These are phyloP conservation scores for Pseudonitzschia pungens DNA, from an alignment of 108 stramenopile genomes.

Conservation along the genomic window DNA sequence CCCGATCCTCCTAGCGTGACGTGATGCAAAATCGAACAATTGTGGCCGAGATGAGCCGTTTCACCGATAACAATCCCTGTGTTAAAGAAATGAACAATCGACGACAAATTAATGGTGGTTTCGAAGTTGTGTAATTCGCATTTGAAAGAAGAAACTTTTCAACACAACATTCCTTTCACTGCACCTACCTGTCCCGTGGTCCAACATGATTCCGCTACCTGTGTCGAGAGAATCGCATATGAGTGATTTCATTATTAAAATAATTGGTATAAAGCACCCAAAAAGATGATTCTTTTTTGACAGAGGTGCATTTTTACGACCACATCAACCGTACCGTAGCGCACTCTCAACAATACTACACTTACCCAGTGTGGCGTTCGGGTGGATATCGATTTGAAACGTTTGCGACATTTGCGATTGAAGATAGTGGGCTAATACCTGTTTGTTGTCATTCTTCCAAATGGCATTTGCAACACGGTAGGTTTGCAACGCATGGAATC, in stretches of 20 bases:
- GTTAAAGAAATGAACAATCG: neutral
- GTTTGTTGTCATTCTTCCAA: constrained; percentile 59
- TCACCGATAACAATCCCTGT: constrained; percentile 90
- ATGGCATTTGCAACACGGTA: constrained; percentile 77
- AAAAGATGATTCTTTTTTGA: too few relatives aligned
- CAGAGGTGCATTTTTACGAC: too few relatives aligned
- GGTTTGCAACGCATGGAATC: constrained; percentile 86
- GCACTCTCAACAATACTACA: neutral
- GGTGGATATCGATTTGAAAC: constrained; percentile 90
- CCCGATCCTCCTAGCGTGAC: constrained; percentile 88
- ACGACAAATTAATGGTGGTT: neutral
- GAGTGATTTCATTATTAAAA: neutral
- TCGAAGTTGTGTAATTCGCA: neutral
- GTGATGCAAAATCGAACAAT: constrained; percentile 81
- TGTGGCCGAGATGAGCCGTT: constrained; percentile 68
- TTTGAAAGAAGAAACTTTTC: neutral
- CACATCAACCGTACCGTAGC: neutral
- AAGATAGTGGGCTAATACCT: constrained; percentile 64
- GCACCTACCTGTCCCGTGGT: constrained; percentile 18
- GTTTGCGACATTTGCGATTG: constrained; percentile 80
- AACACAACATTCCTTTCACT: neutral
- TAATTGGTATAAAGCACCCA: neutral
- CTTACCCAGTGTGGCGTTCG: constrained; percentile 66
- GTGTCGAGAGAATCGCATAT: neutral
- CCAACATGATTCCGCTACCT: constrained; percentile 24